Evolutionary conservation across 805 yeast genomes (phyloP).

Genomic region (Hanseniaspora guilliermondii): DNA sequence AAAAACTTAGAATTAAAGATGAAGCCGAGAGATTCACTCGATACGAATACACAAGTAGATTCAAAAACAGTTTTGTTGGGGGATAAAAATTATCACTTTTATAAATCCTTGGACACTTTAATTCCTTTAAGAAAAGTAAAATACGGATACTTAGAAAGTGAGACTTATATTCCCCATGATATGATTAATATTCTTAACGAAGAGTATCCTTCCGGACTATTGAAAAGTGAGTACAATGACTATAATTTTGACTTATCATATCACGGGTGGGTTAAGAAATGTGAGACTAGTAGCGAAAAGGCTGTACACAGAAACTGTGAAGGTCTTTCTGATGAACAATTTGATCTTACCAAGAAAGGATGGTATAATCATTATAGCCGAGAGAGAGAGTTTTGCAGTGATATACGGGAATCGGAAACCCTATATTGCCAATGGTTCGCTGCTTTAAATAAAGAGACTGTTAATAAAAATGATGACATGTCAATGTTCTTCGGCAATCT

Average conservation of each 20-base stretch:
- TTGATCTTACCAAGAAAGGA: background rate
- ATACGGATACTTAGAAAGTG: constrained; percentile 13
- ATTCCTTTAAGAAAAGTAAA: constrained; percentile 13
- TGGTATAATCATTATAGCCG: background rate
- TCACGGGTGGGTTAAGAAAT: constrained; percentile 9
- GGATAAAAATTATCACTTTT: constrained; percentile 13
- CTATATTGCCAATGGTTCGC: background rate
- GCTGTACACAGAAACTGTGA: constrained; percentile 8
- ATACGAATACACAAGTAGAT: background rate
- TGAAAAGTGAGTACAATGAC: background rate
- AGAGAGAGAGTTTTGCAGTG: background rate
- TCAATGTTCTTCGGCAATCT: background rate
- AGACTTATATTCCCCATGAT: constrained; percentile 12
- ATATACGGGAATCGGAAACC: background rate
- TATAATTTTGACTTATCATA: constrained; percentile 2
- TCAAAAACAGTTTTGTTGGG: background rate
- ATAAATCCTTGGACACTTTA: constrained; percentile 1
- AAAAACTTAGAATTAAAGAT: background rate
- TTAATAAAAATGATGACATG: background rate
- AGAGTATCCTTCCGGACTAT: constrained; percentile 14
- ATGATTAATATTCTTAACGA: constrained; percentile 3
- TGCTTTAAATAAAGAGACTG: background rate
- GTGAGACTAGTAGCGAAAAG: constrained; percentile 2
- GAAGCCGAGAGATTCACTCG: background rate
- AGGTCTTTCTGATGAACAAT: background rate